Evolutionary conservation across 2,329 filamentous ascomycete genomes (phyloP).

Genomic region (Cordyceps militaris): DNA sequence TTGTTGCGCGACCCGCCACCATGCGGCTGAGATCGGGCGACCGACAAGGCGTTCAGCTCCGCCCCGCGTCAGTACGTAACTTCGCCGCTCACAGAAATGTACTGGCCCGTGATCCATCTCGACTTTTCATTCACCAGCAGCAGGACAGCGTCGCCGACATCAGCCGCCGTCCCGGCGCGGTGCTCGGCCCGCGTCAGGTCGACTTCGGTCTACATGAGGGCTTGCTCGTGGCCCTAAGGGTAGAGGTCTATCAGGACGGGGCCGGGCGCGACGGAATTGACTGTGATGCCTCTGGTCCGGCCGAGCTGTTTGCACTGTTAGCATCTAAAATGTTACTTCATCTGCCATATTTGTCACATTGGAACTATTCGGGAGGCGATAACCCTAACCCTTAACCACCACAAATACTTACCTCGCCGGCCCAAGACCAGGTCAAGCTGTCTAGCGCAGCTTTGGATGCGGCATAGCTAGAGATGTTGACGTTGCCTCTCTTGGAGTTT

Average conservation of each 20-base stretch:
- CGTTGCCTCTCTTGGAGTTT: constrained; percentile 16
- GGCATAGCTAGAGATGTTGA: constrained; percentile 16
- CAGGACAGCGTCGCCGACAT: constrained; percentile 36
- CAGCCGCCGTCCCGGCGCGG: constrained; percentile 28
- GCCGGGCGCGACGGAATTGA: constrained; percentile 36
- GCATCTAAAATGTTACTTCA: not conserved
- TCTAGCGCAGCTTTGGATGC: constrained; percentile 29
- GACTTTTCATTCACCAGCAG: constrained; percentile 32
- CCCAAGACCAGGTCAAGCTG: constrained; percentile 26
- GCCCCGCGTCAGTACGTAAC: constrained; percentile 17
- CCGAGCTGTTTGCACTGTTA: constrained; percentile 23
- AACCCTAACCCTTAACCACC: not conserved
- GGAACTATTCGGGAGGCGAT: too few species aligned
- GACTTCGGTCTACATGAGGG: constrained; percentile 18
- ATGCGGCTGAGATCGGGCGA: not conserved
- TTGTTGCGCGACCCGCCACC: not conserved
- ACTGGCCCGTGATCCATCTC: constrained; percentile 39
- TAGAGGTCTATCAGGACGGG: constrained; percentile 30
- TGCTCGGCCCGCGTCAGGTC: constrained; percentile 25
- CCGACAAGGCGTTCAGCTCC: not conserved
- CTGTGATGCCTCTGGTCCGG: constrained; percentile 31
- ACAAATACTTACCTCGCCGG: constrained; percentile 24
- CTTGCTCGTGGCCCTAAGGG: constrained; percentile 15
- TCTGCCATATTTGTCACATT: too few species aligned
- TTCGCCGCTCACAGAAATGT: constrained; percentile 32